These are phyloP conservation scores for Graphilbum sp. DNA, from an alignment of 2,329 filamentous ascomycete species.

Conservation along the genomic window DNA sequence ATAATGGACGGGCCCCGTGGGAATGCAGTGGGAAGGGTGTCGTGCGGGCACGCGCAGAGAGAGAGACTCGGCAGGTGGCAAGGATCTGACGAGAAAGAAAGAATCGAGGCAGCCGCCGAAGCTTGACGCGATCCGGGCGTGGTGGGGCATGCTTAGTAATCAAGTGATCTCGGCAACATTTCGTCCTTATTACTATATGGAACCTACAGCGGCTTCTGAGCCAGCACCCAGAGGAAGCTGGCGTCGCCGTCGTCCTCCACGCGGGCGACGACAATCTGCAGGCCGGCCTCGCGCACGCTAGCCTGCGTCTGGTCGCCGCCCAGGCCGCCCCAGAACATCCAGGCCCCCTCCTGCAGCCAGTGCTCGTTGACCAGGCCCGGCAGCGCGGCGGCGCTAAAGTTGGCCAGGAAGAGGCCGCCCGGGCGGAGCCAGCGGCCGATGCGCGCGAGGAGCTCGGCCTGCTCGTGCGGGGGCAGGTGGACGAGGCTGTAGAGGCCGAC, in stretches of 20 bases:
- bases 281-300: slow-evolving; percentile 15
- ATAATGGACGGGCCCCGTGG: background rate
- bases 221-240: slow-evolving; percentile 24
- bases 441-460: slow-evolving; percentile 25
- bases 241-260: slow-evolving; percentile 17
- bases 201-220: slow-evolving; percentile 10
- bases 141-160: too few species aligned
- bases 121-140: too few species aligned
- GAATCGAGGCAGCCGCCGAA: too few species aligned
- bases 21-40: too few species aligned
- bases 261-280: slow-evolving; percentile 18
- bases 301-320: slow-evolving; percentile 18
- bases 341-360: slow-evolving; percentile 23
- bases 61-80: too few species aligned
- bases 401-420: slow-evolving; percentile 32
- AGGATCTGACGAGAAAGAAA: too few species aligned
- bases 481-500: slow-evolving; percentile 37
- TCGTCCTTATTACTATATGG: too few species aligned
- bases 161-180: too few species aligned
- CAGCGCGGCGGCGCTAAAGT: slow-evolving; percentile 20
- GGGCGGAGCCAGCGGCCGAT: slow-evolving; percentile 32
- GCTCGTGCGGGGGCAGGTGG: slow-evolving; percentile 35
- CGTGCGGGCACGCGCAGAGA: too few species aligned
- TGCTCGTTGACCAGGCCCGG: slow-evolving; percentile 16
- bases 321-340: slow-evolving; percentile 28